A percentile compares a stretch with the other conserved stretches of the same genome.
Evolutionary conservation across 164 flowering plant genomes (phyloP).

Genomic region (Chimonanthus salicifolius): DNA sequence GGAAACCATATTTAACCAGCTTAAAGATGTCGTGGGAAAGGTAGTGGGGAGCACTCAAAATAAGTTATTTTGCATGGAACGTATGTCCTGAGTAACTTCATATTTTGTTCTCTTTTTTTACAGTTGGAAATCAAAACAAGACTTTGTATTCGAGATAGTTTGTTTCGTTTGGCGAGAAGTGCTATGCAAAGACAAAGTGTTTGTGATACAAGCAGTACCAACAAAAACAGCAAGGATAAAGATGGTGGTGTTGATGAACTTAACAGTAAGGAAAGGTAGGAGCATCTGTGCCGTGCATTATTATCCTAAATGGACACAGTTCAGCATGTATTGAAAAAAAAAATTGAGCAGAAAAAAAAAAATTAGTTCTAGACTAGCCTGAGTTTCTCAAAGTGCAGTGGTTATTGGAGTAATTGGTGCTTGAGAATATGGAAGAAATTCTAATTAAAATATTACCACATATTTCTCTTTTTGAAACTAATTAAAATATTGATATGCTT

Average conservation of each 20-base stretch:
- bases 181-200: slow-evolving; percentile 57
- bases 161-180: slow-evolving; percentile 81
- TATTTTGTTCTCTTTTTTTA: slow-evolving; percentile 5
- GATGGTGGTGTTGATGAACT: slow-evolving; percentile 35
- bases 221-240: slow-evolving; percentile 35
- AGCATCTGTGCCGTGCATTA: background rate
- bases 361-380: background rate
- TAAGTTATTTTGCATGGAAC: slow-evolving; percentile 4
- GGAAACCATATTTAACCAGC: slow-evolving; percentile 50
- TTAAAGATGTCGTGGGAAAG: slow-evolving; percentile 61
- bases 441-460: background rate
- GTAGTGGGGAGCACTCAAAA: slow-evolving; percentile 26
- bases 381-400: background rate
- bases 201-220: slow-evolving; percentile 46
- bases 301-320: background rate
- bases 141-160: slow-evolving; percentile 74
- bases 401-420: background rate
- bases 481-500: too few relatives aligned
- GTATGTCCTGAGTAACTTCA: background rate
- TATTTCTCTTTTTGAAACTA: too few relatives aligned
- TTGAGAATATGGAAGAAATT: background rate
- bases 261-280: slow-evolving; percentile 48
- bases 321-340: background rate
- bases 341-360: too few relatives aligned
- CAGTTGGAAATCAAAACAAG: slow-evolving; percentile 73